Conservation (phyloP, 2,329 filamentous ascomycete genomes). For the Trichoderma guizhouense region DNA sequence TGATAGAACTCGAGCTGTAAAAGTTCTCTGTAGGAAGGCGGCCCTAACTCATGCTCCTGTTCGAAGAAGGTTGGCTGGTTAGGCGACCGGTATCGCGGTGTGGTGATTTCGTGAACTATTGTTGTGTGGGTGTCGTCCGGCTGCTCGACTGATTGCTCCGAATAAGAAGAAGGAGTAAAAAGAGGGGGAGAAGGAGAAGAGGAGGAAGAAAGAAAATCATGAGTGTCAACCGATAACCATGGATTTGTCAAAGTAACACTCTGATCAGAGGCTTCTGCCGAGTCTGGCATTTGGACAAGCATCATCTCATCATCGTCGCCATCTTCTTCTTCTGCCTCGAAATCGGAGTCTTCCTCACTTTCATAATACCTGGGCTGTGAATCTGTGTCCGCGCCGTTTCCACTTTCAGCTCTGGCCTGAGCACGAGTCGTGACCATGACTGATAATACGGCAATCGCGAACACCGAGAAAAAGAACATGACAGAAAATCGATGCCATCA, state of each 20-base stretch:
- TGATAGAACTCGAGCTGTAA: conserved; percentile 14
- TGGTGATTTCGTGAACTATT: background rate
- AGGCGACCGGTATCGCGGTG: background rate
- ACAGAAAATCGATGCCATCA: background rate
- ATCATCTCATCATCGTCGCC: background rate
- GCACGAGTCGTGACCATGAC: background rate
- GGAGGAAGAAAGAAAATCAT: background rate
- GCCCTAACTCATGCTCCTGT: background rate
- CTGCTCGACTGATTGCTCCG: background rate
- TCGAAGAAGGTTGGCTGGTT: background rate
- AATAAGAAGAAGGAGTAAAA: background rate
- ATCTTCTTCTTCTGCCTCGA: background rate
- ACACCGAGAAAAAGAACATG: background rate
- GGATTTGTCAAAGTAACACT: background rate
- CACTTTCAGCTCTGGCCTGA: background rate
- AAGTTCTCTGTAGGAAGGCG: background rate
- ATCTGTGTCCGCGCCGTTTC: background rate
- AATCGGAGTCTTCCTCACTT: background rate
- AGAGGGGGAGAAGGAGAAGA: background rate
- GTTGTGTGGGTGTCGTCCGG: background rate
- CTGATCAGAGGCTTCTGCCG: background rate
- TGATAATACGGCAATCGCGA: background rate
- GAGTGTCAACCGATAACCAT: background rate
- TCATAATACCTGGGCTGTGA: background rate
- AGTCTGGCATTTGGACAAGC: background rate